Percentiles rank a stretch among this genome's conserved stretches.
Evolutionary conservation across 768 basidiomycete genomes (phyloP).

Genomic region (Kwoniella mangroviensis): DNA sequence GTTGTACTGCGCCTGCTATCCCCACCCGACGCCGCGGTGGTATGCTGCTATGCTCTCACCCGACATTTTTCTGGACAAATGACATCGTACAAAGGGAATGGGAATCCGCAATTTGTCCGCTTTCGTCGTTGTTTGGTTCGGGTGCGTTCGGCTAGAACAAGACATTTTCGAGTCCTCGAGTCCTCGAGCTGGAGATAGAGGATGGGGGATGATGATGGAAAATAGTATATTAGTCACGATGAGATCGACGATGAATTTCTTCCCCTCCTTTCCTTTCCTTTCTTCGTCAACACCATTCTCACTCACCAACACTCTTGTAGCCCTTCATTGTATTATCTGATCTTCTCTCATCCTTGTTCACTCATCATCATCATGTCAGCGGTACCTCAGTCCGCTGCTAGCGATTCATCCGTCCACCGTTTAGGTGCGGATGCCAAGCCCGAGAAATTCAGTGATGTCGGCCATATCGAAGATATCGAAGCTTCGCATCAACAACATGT

Average conservation of each 20-base stretch:
- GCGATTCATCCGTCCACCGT: slow-evolving; percentile 9
- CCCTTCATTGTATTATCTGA: neutral
- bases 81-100: neutral
- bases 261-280: neutral
- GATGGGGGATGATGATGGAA: neutral
- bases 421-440: slow-evolving; percentile 10
- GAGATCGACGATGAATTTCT: neutral
- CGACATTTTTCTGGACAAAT: neutral
- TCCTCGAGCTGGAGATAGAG: neutral
- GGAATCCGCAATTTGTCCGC: neutral
- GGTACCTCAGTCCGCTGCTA: slow-evolving; percentile 1
- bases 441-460: slow-evolving; percentile 24
- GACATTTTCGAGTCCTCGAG: neutral
- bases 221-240: slow-evolving; percentile 1
- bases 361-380: slow-evolving; percentile 3
- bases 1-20: no score
- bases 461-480: slow-evolving; percentile 29
- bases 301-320: neutral
- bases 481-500: slow-evolving; percentile 12
- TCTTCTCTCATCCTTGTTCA: neutral
- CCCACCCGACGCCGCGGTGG: no score
- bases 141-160: slow-evolving; percentile 7
- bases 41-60: neutral
- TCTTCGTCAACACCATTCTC: neutral
- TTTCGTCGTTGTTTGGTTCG: slow-evolving; percentile 8